phyloP scores from a whole-genome alignment of 2,329 filamentous ascomycete genomes.

The Epicoccum sorghinum region DNA sequence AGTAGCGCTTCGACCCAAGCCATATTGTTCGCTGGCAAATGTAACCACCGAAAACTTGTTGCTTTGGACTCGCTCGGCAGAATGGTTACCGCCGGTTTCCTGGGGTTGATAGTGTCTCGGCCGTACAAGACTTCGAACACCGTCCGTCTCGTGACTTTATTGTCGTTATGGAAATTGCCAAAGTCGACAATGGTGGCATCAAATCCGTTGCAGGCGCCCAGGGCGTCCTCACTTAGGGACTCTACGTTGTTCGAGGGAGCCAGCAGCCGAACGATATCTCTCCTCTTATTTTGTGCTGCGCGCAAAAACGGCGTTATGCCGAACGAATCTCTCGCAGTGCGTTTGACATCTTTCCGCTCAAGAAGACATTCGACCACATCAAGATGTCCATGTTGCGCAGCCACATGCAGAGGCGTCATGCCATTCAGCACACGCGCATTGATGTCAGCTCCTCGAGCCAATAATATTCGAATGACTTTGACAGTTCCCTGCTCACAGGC shows the following conservation, averaged over 20 bases:
- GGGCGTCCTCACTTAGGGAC: constrained; percentile 40
- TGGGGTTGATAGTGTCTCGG: constrained; percentile 38
- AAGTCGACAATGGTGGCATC: constrained; percentile 50
- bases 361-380: constrained; percentile 47
- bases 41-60: constrained; percentile 54
- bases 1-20: constrained; percentile 68
- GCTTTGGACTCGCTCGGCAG: constrained; percentile 49
- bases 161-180: constrained; percentile 45
- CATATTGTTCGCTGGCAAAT: constrained; percentile 58
- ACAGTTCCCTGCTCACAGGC: constrained; percentile 42
- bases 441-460: constrained; percentile 40
- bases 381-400: constrained; percentile 44
- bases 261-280: constrained; percentile 50
- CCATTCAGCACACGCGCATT: constrained; percentile 43
- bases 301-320: constrained; percentile 53
- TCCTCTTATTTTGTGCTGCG: constrained; percentile 49
- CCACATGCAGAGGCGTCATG: constrained; percentile 47
- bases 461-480: constrained; percentile 38
- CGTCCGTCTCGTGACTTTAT: constrained; percentile 39
- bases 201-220: constrained; percentile 46
- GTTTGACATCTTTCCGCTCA: constrained; percentile 43
- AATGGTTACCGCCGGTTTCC: constrained; percentile 45
- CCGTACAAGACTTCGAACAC: constrained; percentile 47
- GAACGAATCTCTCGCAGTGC: constrained; percentile 50
- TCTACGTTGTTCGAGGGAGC: constrained; percentile 51